Evolutionary conservation across 2,329 filamentous ascomycete genomes (phyloP), one percentile per base, ranked within the genome.

Genomic region (Dactylellina sp.): DNA sequence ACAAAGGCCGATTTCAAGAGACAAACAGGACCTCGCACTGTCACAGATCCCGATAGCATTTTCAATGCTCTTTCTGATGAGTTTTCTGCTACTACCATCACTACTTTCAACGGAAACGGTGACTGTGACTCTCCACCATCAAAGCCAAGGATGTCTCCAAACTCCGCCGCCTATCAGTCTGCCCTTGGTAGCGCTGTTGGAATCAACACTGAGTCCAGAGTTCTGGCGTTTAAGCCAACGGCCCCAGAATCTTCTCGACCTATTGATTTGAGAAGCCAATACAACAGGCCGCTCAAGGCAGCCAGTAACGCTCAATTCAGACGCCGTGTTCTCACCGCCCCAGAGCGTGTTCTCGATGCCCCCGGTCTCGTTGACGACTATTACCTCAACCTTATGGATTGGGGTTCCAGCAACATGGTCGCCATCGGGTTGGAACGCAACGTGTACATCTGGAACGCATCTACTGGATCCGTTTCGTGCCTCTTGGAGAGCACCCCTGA

Each of bases 211-310:
- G 96, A 93, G 85, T 96, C 93, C 63, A 91, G 95, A 76, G 99
- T 99, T 79, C 90, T 99, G 57, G 91, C 95, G 72, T 99, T 97
- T 87, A 99, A 99, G 89, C 95, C 95, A 62, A 93, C 94, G 1
- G 88, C 95, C n/a, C 95, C 95, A 2, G 95, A 98, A 84, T 98
- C 95, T 5, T 97, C 93, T 35, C 97, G 97, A 86, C 95, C 95
- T 37, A 97, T 99, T 80, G 95, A 99, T 81, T 89, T 99, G 75
- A 91, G 95, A 71, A 92, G 95, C 75, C 95, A 99, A 82, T 99
- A 99, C 87, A 99, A 98, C 86, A 89, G 95, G 75, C 95, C 95
- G 37, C 86, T 99, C 76, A 97, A 92, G 86, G 85, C 91, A 18
- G 86, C 89, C 75, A 85, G 90, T 22, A 86, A 87, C 79, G 89